Percentiles rank a stretch among this genome's conserved stretches.
phyloP scores from a whole-genome alignment of 495 filamentous ascomycete species.

The Penicillium macrosclerotiorum region DNA sequence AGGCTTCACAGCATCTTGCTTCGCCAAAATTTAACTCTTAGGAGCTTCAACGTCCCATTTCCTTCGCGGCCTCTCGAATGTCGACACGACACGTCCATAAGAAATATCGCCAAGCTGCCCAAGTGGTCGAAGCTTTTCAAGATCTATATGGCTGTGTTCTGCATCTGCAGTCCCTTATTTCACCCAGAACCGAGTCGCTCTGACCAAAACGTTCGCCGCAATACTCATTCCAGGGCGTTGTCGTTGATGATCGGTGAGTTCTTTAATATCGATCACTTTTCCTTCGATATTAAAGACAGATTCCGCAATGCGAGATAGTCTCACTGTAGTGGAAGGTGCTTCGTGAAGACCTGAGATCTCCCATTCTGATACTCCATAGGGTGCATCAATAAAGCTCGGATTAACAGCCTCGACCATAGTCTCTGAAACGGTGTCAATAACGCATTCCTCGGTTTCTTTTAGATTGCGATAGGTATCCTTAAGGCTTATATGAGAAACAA shows the following conservation, averaged over 20 bases:
- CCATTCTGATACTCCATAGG: conserved; percentile 77
- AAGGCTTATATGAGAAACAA: too few species aligned
- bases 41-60: conserved; percentile 56
- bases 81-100: conserved; percentile 66
- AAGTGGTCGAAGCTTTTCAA: conserved; percentile 64
- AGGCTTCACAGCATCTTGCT: conserved; percentile 34
- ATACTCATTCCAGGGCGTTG: conserved; percentile 69
- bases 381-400: conserved; percentile 67
- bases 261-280: conserved; percentile 64
- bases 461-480: conserved; percentile 79
- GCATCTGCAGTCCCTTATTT: conserved; percentile 76
- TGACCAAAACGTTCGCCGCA: conserved; percentile 68
- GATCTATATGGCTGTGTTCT: conserved; percentile 66
- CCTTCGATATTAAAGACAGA: conserved; percentile 78
- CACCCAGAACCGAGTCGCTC: conserved; percentile 81
- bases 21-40: conserved; percentile 40
- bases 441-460: conserved; percentile 60
- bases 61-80: conserved; percentile 65
- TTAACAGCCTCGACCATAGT: conserved; percentile 84
- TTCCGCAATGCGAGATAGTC: conserved; percentile 66
- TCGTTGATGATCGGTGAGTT: conserved; percentile 62
- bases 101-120: conserved; percentile 75
- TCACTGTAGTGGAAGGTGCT: conserved; percentile 55
- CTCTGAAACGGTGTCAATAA: conserved; percentile 80
- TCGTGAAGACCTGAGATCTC: conserved; percentile 69